Evolutionary conservation across 2,329 filamentous ascomycete genomes (phyloP).

Genomic region (Cordyceps cateniannulata): DNA sequence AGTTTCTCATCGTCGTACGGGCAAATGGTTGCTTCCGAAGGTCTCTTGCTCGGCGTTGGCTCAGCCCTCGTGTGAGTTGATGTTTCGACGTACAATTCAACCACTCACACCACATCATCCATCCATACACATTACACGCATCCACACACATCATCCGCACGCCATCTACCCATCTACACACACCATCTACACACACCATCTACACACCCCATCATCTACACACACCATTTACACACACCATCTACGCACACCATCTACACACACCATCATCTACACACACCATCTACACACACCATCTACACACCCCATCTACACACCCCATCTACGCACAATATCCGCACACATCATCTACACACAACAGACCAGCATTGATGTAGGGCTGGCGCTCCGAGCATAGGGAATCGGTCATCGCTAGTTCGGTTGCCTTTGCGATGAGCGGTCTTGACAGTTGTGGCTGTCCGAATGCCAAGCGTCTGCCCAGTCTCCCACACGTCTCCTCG

Average conservation of each 20-base stretch:
- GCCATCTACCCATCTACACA: too few relatives aligned
- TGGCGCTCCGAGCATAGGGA: neutral
- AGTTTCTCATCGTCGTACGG: neutral
- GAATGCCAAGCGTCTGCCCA: neutral
- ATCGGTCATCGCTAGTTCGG: neutral
- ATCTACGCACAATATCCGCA: too few relatives aligned
- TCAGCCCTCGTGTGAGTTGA: neutral
- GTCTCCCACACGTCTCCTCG: too few relatives aligned
- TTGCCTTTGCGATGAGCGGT: neutral
- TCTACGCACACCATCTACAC: neutral
- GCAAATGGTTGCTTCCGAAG: neutral
- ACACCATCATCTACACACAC: neutral
- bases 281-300: neutral
- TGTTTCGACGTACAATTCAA: neutral
- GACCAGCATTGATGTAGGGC: neutral
- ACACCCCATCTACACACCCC: neutral
- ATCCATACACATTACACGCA: neutral
- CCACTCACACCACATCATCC: neutral
- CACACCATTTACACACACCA: too few relatives aligned
- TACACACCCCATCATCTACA: too few relatives aligned
- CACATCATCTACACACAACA: too few relatives aligned
- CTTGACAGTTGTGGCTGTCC: neutral
- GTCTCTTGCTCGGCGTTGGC: neutral
- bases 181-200: too few relatives aligned
- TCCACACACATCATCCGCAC: neutral